Percentiles rank a stretch among this genome's conserved stretches.
phyloP scores from a whole-genome alignment of 2,329 filamentous ascomycete genomes.

The Eutypa lata region DNA sequence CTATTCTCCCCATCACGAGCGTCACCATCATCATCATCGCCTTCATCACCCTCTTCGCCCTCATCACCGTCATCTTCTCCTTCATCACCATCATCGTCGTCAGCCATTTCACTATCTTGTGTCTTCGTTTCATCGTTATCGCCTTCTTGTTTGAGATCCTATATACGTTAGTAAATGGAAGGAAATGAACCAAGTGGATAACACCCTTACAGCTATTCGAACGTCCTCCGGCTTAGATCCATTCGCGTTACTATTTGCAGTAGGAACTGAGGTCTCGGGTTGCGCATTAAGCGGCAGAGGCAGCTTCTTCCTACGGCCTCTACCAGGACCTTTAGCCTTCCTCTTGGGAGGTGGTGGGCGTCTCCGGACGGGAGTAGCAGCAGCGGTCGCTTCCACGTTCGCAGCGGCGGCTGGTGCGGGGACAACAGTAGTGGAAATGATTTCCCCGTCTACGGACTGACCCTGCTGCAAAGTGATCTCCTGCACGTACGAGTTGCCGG shows the following conservation, averaged over 20 bases:
- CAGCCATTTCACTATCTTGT: conserved; percentile 52
- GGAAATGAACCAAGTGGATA: background rate
- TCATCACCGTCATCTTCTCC: conserved; percentile 47
- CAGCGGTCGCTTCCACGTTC: conserved; percentile 52
- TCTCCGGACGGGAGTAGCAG: conserved; percentile 46
- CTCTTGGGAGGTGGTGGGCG: conserved; percentile 75
- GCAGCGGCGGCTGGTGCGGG: conserved; percentile 51
- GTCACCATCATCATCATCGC: conserved; percentile 39
- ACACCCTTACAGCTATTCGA: conserved; percentile 36
- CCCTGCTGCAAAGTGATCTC: conserved; percentile 80
- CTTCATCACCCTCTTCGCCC: conserved; percentile 42
- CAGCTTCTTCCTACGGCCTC: conserved; percentile 73
- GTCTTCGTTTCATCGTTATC: conserved; percentile 43
- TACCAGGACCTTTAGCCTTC: conserved; percentile 75
- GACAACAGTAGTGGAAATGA: conserved; percentile 61
- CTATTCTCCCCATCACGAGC: conserved; percentile 46
- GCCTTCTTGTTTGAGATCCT: conserved; percentile 40
- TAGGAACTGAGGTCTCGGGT: conserved; percentile 32
- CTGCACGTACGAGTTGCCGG: conserved; percentile 79
- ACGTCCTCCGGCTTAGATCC: conserved; percentile 35
- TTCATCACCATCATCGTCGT: conserved; percentile 47
- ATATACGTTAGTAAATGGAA: conserved; percentile 12
- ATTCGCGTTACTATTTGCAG: conserved; percentile 36
- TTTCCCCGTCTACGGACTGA: conserved; percentile 76
- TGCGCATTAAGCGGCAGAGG: conserved; percentile 32